Percentiles rank a stretch among this genome's conserved stretches.
These are phyloP conservation scores for Torulaspora maleeae DNA, from an alignment of 805 yeast genomes.

Conservation along the genomic window DNA sequence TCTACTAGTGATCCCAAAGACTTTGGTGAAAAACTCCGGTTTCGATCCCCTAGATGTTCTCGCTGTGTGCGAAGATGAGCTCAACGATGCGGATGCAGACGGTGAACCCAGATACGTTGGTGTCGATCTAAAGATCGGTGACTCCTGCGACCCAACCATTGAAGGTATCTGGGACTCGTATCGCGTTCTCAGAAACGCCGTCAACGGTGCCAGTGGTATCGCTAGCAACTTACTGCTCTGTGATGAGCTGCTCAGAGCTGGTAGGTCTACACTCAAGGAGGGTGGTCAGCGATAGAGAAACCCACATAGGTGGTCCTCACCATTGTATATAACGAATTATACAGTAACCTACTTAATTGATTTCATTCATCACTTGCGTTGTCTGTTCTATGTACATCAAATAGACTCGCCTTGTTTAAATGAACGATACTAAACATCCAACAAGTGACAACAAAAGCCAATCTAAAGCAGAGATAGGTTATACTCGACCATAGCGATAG, in stretches of 20 bases:
- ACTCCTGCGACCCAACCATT: slow-evolving; percentile 88
- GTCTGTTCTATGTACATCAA: not conserved
- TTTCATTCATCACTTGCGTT: not conserved
- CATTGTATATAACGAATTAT: slow-evolving; percentile 4
- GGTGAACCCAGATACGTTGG: slow-evolving; percentile 82
- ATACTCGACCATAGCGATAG: not conserved
- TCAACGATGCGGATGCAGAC: slow-evolving; percentile 45
- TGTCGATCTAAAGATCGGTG: slow-evolving; percentile 84
- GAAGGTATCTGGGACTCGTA: slow-evolving; percentile 97
- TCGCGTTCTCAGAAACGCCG: slow-evolving; percentile 88
- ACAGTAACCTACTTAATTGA: not conserved
- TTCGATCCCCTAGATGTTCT: slow-evolving; percentile 87
- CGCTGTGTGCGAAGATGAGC: slow-evolving; percentile 75
- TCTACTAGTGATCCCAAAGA: slow-evolving; percentile 84
- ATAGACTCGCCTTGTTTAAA: not conserved
- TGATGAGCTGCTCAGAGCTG: slow-evolving; percentile 95
- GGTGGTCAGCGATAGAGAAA: slow-evolving; percentile 37
- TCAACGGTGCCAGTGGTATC: slow-evolving; percentile 89
- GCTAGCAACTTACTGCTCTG: slow-evolving; percentile 88
- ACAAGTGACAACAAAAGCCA: not conserved
- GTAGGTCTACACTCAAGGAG: slow-evolving; percentile 83
- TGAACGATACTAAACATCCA: not conserved
- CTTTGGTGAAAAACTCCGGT: slow-evolving; percentile 87
- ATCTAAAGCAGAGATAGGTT: not conserved
- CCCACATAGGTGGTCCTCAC: not conserved